Evolutionary conservation across 495 filamentous ascomycete genomes (phyloP).

Genomic region (Neurospora sp.): DNA sequence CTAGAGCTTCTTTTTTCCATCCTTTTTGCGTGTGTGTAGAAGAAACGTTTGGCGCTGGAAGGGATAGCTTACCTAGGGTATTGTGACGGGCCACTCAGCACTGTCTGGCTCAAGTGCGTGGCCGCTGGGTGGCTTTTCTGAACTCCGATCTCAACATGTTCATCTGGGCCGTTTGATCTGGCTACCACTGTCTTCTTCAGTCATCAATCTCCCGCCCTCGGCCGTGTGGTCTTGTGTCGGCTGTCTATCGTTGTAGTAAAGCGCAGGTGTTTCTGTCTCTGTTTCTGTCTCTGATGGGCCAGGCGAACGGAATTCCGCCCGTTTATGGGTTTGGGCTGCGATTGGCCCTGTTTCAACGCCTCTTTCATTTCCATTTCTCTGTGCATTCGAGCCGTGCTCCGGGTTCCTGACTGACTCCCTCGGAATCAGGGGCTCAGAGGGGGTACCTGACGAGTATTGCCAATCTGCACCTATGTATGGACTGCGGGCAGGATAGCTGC

Average conservation of each 20-base stretch:
- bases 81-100: neutral
- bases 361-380: conserved; percentile 11
- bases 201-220: neutral
- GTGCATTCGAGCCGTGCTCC: conserved; percentile 7
- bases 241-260: neutral
- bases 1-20: neutral
- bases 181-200: neutral
- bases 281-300: neutral
- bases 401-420: neutral
- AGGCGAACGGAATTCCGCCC: conserved; percentile 8
- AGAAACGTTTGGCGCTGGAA: neutral
- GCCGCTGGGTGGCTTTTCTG: neutral
- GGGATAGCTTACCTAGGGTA: neutral
- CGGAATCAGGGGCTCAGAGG: neutral
- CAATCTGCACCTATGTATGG: neutral
- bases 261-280: neutral
- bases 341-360: conserved; percentile 15
- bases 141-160: neutral
- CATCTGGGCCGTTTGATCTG: neutral
- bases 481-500: neutral
- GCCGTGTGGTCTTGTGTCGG: neutral
- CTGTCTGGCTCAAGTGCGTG: neutral
- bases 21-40: neutral
- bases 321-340: conserved; percentile 7
- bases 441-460: neutral